A percentile compares a stretch with the other conserved stretches of the same genome.
Conservation (phyloP, 2,329 filamentous ascomycete species). For the Botryotinia narcissicola region DNA sequence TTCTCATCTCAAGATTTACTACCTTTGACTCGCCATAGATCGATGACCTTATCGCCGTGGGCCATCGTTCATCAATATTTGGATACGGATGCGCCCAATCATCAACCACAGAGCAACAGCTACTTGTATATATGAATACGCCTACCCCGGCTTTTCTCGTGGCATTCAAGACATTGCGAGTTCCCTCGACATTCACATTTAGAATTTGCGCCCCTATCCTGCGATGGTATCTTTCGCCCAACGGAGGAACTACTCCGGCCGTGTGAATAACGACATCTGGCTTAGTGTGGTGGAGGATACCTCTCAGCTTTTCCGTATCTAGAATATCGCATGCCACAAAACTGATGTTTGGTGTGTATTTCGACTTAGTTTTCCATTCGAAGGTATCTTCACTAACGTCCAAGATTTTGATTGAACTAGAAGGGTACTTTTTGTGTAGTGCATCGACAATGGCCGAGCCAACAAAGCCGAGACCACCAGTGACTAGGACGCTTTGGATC, state of each 20-base stretch:
- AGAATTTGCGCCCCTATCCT: background rate
- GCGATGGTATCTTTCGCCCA: slow-evolving; percentile 15
- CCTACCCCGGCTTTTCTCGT: background rate
- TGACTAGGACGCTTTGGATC: slow-evolving; percentile 1
- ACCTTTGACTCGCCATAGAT: slow-evolving; percentile 18
- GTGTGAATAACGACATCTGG: slow-evolving; percentile 13
- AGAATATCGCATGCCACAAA: background rate
- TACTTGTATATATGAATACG: slow-evolving; percentile 13
- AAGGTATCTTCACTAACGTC: background rate
- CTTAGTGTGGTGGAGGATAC: background rate
- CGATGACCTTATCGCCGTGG: background rate
- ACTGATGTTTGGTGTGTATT: background rate
- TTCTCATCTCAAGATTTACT: background rate
- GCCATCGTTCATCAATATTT: slow-evolving; percentile 14
- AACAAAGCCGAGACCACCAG: slow-evolving; percentile 11
- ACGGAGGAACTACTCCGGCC: slow-evolving; percentile 10
- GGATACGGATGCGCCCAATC: slow-evolving; percentile 9
- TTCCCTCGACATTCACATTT: slow-evolving; percentile 10
- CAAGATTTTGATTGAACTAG: background rate
- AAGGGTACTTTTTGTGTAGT: background rate
- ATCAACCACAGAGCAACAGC: slow-evolving; percentile 16
- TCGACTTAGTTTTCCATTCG: background rate
- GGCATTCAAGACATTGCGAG: background rate
- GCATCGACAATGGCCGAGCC: slow-evolving; percentile 11
- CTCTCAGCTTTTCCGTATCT: background rate